phyloP scores from a whole-genome alignment of 192 early-diverging fungal species.

The Spinellus fusiger region DNA sequence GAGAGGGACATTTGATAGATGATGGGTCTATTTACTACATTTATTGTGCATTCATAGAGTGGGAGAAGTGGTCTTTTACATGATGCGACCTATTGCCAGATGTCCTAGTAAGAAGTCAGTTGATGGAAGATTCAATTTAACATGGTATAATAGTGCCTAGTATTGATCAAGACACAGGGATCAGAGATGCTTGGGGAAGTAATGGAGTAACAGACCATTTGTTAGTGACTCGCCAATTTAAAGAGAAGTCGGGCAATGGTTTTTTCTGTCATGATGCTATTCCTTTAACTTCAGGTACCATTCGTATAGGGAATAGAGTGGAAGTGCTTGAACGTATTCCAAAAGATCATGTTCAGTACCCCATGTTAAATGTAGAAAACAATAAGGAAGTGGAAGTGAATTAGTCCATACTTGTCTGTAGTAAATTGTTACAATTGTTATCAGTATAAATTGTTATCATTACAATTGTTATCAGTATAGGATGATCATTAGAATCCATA shows the following conservation, averaged over 20 bases:
- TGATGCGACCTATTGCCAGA: conserved; percentile 20
- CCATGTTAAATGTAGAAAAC: background rate
- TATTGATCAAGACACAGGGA: conserved; percentile 31
- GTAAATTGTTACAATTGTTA: too few species aligned
- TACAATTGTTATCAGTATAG: too few species aligned
- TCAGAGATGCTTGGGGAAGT: conserved; percentile 22
- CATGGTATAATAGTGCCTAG: conserved; percentile 11
- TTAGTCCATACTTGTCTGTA: too few species aligned
- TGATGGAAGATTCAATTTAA: background rate
- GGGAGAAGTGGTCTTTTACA: conserved; percentile 25
- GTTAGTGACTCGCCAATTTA: conserved; percentile 4
- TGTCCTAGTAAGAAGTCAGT: conserved; percentile 11
- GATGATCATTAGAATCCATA: too few species aligned
- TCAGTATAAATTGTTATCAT: too few species aligned
- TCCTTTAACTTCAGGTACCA: conserved; percentile 23
- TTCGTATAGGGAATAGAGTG: conserved; percentile 26
- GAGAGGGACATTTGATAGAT: background rate
- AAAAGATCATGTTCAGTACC: conserved; percentile 14
- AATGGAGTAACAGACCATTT: conserved; percentile 9
- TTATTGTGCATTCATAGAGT: conserved; percentile 22
- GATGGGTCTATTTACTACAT: background rate
- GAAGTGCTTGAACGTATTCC: conserved; percentile 32
- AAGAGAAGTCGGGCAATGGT: conserved; percentile 12
- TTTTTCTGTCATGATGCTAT: conserved; percentile 25
- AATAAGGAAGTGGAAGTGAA: background rate